Conservation (phyloP, 2,329 filamentous ascomycete species). For the Xylaria sp. region DNA sequence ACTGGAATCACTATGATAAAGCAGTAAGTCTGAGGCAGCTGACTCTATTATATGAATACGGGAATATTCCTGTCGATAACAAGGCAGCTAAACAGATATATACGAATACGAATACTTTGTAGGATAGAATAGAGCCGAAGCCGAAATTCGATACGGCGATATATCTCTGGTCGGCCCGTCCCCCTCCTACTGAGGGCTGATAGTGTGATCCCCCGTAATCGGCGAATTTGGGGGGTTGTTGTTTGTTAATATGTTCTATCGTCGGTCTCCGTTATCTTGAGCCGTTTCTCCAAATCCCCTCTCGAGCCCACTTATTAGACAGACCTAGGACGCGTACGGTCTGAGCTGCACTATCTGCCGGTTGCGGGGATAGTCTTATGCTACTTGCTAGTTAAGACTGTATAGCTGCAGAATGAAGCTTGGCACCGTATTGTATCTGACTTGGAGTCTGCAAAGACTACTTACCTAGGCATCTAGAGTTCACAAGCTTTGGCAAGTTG, state of each 20-base stretch:
- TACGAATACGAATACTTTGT: not conserved
- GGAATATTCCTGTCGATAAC: not conserved
- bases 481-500: too few species aligned
- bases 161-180: constrained; percentile 3
- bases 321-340: not conserved
- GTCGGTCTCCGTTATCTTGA: constrained; percentile 15
- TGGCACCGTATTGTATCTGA: too few species aligned
- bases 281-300: not conserved
- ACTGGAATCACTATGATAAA: not conserved
- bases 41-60: not conserved
- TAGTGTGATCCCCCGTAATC: constrained; percentile 9
- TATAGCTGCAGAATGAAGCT: too few species aligned
- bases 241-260: not conserved
- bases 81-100: not conserved
- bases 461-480: too few species aligned
- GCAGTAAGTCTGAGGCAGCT: not conserved
- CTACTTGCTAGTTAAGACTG: too few species aligned
- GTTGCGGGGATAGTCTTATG: not conserved
- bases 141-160: not conserved
- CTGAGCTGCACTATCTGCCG: not conserved
- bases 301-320: not conserved
- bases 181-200: constrained; percentile 11
- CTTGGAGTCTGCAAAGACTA: too few species aligned
- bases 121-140: not conserved
- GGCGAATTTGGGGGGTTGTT: not conserved